These are phyloP conservation scores for Leccinum variicolor DNA, from an alignment of 768 basidiomycete species.

Conservation along the genomic window DNA sequence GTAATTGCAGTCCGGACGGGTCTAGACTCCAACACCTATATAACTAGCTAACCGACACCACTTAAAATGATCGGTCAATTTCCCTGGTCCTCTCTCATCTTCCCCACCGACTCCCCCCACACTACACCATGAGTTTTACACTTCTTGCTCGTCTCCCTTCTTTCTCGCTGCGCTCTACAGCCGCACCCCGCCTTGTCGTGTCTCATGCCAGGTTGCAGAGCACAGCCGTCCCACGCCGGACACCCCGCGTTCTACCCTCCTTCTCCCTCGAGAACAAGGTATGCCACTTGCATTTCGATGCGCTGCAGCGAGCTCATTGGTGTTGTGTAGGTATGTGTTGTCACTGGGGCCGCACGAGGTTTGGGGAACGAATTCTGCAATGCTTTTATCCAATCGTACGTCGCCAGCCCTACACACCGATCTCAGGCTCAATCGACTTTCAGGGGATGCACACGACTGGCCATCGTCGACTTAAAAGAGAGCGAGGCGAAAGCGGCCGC, in stretches of 20 bases:
- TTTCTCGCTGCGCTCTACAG: slow-evolving; percentile 7
- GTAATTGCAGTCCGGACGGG: slow-evolving; percentile 3
- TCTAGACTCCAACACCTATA: not conserved
- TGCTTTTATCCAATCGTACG: slow-evolving; percentile 81
- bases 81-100: slow-evolving; percentile 14
- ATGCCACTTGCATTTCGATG: slow-evolving; percentile 1
- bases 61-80: slow-evolving; percentile 21
- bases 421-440: slow-evolving; percentile 5
- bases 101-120: slow-evolving; percentile 7
- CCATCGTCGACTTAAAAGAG: slow-evolving; percentile 77
- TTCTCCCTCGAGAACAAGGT: slow-evolving; percentile 84
- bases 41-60: not conserved
- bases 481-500: slow-evolving; percentile 67
- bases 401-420: not conserved
- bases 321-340: slow-evolving; percentile 68
- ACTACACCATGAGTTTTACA: slow-evolving; percentile 26
- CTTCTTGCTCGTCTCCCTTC: slow-evolving; percentile 27
- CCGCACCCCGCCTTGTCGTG: slow-evolving; percentile 9
- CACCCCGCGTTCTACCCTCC: slow-evolving; percentile 57
- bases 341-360: slow-evolving; percentile 92
- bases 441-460: slow-evolving; percentile 79
- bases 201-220: slow-evolving; percentile 24
- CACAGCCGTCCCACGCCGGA: slow-evolving; percentile 19
- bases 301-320: not conserved
- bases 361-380: slow-evolving; percentile 88